Percentiles rank a stretch among this genome's conserved stretches.
Conservation (phyloP, 75 land plant species). For the Cunninghamia lanceolata region DNA sequence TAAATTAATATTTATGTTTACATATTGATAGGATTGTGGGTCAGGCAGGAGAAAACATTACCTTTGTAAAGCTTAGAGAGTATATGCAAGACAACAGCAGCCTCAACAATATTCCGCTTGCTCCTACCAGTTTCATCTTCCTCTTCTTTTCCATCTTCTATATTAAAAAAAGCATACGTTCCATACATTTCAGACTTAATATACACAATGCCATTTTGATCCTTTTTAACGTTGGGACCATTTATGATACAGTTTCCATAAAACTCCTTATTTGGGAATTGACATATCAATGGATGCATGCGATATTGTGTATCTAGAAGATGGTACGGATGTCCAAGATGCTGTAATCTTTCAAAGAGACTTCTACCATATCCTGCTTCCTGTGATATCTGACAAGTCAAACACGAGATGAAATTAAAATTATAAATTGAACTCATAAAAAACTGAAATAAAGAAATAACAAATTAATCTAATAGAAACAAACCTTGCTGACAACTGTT, state of each 20-base stretch:
- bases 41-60: neutral
- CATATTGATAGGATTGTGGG: constrained; percentile 31
- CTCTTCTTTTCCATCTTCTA: constrained; percentile 51
- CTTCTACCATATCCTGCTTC: constrained; percentile 75
- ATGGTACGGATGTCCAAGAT: constrained; percentile 46
- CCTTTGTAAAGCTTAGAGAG: constrained; percentile 35
- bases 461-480: constrained; percentile 15
- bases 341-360: constrained; percentile 67
- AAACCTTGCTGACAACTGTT: constrained; percentile 73
- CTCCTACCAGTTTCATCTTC: constrained; percentile 43
- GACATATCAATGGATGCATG: constrained; percentile 86
- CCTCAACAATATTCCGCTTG: constrained; percentile 67
- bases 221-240: constrained; percentile 48
- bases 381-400: constrained; percentile 40
- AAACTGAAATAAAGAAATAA: constrained; percentile 20
- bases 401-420: neutral
- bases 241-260: constrained; percentile 42
- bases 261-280: constrained; percentile 72
- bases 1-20: constrained; percentile 10
- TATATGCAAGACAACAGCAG: constrained; percentile 38
- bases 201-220: neutral
- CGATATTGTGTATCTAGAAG: constrained; percentile 74
- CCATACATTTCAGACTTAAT: constrained; percentile 35
- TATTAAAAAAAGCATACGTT: constrained; percentile 67
- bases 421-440: constrained; percentile 1